phyloP scores from a whole-genome alignment of 148 eudicot genomes.

The Diospyros kaki region DNA sequence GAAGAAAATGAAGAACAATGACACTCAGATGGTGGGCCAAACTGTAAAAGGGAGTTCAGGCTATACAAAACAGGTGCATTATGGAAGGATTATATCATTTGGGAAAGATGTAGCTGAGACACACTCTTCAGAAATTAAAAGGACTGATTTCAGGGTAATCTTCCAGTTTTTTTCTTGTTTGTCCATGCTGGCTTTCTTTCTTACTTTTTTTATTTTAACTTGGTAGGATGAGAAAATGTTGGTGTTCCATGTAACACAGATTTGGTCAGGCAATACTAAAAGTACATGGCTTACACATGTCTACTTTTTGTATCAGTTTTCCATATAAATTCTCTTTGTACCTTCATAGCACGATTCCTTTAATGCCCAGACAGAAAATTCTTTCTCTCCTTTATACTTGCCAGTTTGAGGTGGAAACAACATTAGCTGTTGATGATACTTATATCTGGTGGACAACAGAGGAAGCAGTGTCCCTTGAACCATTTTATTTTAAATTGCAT shows the following conservation, averaged over 20 bases:
- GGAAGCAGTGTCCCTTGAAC: too few relatives aligned
- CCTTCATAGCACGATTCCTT: too few relatives aligned
- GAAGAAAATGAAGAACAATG: slow-evolving; percentile 37
- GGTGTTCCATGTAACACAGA: not conserved
- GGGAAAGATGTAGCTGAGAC: slow-evolving; percentile 75
- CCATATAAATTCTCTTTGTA: not conserved
- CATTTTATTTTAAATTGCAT: too few relatives aligned
- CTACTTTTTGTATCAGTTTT: not conserved
- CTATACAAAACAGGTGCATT: slow-evolving; percentile 28
- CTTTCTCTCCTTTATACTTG: too few relatives aligned
- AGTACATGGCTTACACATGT: too few relatives aligned
- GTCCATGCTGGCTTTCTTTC: not conserved
- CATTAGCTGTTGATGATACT: too few relatives aligned
- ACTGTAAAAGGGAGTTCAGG: slow-evolving; percentile 23
- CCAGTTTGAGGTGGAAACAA: too few relatives aligned
- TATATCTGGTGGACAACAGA: too few relatives aligned
- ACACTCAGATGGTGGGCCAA: slow-evolving; percentile 24
- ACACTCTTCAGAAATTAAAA: slow-evolving; percentile 52
- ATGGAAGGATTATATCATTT: slow-evolving; percentile 85
- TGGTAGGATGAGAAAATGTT: not conserved
- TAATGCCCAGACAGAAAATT: too few relatives aligned
- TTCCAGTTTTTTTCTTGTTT: not conserved
- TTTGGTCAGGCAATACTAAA: not conserved
- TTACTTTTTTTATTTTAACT: not conserved
- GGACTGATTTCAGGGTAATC: slow-evolving; percentile 79